Evolutionary conservation across 805 yeast species (phyloP), one percentile per base, ranked within the genome.

Genomic region (Metschnikowia peoriensis): DNA sequence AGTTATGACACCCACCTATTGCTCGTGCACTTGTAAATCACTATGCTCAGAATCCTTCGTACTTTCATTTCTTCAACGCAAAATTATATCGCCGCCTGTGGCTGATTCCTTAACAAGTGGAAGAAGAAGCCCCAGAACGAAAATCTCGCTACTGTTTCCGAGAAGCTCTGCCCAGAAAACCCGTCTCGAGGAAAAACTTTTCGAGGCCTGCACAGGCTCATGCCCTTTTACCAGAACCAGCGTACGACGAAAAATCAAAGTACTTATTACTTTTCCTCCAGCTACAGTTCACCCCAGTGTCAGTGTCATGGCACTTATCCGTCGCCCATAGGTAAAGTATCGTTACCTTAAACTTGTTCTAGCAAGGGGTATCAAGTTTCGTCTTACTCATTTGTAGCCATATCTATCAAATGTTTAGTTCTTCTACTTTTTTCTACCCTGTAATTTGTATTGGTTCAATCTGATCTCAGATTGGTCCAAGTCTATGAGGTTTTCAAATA

Each of bases 81-180:
- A n/a, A n/a, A n/a, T 46, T 47, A 16, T 46, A 47, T 35, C 41
- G 51, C 9, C 34, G 16, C 38, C 41, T 42, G 51, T 42, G 51
- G 51, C 39, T 16, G 28, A 27, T 14, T 4, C 12, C 46, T 29
- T 12, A n/a, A 7, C n/a, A 35, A 10, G 46, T 42, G 15, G 29
- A 27, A n/a, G 51, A 46, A 6, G 29, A 27, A 1, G 46, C 46
- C 10, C 6, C 38, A 27, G 28, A 6, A 2, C 51, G 51, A 9
- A 28, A 27, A 16, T 8, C 27, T 10, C 51, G 51, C 12, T 41
- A 35, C 44, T n/a, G 17, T 10, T 29, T 47, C 38, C 51, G 37
- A 12, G 42, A 9, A 6, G 46, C 51, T 7, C 42, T 42, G 6
- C 11, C 29, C 5, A 28, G 27, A 42, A 42, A 41, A 16, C 7